Evolutionary conservation across 495 filamentous ascomycete species (phyloP), one percentile per base, ranked within the genome.

Genomic region (Hypoxylon fragiforme): DNA sequence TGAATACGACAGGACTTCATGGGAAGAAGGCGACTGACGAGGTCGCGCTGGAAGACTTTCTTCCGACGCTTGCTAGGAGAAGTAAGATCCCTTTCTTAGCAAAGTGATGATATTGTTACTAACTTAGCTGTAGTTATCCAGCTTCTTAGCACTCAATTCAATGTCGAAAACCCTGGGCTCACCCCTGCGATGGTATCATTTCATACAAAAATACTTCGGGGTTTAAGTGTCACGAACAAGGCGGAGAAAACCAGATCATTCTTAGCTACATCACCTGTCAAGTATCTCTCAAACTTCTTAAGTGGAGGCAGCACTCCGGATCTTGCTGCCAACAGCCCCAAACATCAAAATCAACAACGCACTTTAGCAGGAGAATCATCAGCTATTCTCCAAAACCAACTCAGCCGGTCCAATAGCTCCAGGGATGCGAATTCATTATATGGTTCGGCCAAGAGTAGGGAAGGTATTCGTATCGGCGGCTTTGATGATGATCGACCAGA

Each of bases 281-380:
- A 97, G 69, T 71, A 97, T 62, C 78, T 98, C 19, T 94, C 91
- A 0, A 94, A 81, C 58, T 80, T 98, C 42, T 75, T 96, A 22
- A 82, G 82, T 38, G 80, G 81, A 14, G 79, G 72, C 58, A 66
- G 51, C 38, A 34, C 60, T 11, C 65, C 70, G 0, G 55, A 66
- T 1, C 34, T 53, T 30, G 62, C 59, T 18, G 60, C 40, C n/a
- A 50, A 52, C n/a, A n/a, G n/a, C n/a, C n/a, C n/a, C n/a, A n/a
- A n/a, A n/a, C n/a, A n/a, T 6, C 51, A 67, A n/a, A 76, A 73
- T 44, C 66, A 64, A 58, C 76, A 64, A 24, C 65, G 72, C 26
- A 68, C 67, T 12, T 70, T 68, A 31, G 57, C 71, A 11, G 67
- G 65, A n/a, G 72, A 66, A 32, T 63, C 65, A 4, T 61, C 72